phyloP scores from a whole-genome alignment of 1,284 basidiomycete genomes.

The Mycena citricolor region DNA sequence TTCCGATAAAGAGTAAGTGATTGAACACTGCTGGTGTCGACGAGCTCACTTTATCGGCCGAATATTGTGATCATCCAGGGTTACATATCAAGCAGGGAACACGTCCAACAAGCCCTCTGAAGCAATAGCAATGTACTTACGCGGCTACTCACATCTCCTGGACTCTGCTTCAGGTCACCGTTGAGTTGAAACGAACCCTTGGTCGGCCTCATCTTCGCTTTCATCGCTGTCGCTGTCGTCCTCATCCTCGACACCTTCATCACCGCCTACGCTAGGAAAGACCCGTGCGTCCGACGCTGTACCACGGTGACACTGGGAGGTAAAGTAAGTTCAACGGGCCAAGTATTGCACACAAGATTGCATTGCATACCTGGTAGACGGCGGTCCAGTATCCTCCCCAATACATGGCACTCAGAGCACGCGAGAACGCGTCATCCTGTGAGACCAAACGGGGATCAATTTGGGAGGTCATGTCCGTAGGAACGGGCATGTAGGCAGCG shows the following conservation, averaged over 20 bases:
- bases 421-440: slow-evolving; percentile 72
- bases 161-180: too few relatives aligned
- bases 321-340: not conserved
- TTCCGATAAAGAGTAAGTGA: too few relatives aligned
- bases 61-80: too few relatives aligned
- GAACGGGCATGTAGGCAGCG: too few relatives aligned
- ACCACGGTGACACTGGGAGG: slow-evolving; percentile 26
- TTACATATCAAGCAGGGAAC: too few relatives aligned
- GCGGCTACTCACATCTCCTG: too few relatives aligned
- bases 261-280: slow-evolving; percentile 1
- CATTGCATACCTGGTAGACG: slow-evolving; percentile 62
- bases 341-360: not conserved
- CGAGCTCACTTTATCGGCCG: too few relatives aligned
- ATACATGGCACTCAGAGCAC: slow-evolving; percentile 74
- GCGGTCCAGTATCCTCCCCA: slow-evolving; percentile 85
- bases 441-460: slow-evolving; percentile 41
- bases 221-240: slow-evolving; percentile 22
- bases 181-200: too few relatives aligned
- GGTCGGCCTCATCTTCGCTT: slow-evolving; percentile 24
- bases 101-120: too few relatives aligned
- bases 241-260: slow-evolving; percentile 13
- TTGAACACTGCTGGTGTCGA: too few relatives aligned
- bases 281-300: slow-evolving; percentile 7
- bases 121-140: too few relatives aligned
- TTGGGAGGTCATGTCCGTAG: slow-evolving; percentile 30